Evolutionary conservation across 2,329 filamentous ascomycete genomes (phyloP), one percentile per base, ranked within the genome.

Genomic region (Diplocarpon mali): DNA sequence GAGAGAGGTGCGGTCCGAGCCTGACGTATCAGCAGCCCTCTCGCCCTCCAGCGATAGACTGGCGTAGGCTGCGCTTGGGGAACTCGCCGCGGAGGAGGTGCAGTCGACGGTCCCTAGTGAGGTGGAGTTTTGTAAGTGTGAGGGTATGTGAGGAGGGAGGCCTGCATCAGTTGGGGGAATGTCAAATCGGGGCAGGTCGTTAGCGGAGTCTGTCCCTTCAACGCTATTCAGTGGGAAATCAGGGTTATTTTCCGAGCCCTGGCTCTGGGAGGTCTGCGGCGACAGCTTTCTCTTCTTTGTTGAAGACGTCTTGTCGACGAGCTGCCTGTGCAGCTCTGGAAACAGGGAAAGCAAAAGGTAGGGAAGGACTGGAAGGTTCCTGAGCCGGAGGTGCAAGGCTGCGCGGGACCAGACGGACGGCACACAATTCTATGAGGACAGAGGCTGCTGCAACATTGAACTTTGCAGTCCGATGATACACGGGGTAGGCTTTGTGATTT

Each of bases 281-380:
- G 74, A 77, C 57, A 81, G 73, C 73, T 76, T 81, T 71, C 77
- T 73, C 77, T 81, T 82, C 76, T 81, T 82, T 73, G 68, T 71
- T 69, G 76, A 80, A 77, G 77, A 80, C 78, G 78, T 82, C 66
- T 73, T 82, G 78, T 74, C 70, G 64, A 71, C 67, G 78, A 81
- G 78, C 78, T 80, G 76, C 77, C 63, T 63, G 35, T 60, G 59
- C 58, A 59, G 60, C 59, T 60, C 59, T 56, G 47, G 15, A 45
- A 38, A 45, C 32, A 48, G 42, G 24, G 47, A 45, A 36, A 45
- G 40, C 27, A 42, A 39, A 31, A 45, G 44, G 17, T 28, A 47
- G 47, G 47, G 46, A 50, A 42, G 16, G 39, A 42, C 35, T 42
- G 44, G 48, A 48, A 49, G 51, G 37, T 52, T 53, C 49, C 48